Base-by-base conservation (phyloP, 2,329 filamentous ascomycete species). In the Colletotrichum sp. region DNA sequence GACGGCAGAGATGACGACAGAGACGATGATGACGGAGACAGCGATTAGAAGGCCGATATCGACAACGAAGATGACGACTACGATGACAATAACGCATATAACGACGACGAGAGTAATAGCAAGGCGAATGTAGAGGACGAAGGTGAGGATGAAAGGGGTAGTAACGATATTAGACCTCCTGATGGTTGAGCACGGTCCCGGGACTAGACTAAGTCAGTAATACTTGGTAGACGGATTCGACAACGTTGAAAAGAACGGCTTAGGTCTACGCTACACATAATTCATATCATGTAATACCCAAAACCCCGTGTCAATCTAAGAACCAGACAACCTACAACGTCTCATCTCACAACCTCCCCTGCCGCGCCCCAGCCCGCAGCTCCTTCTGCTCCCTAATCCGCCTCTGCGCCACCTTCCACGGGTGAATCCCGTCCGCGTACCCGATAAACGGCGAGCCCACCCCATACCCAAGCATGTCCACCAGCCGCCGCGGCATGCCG, bases 401-500 rank as follows among this genome's bases (percentile, higher is more conserved):
- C 60, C 59, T 55, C 39, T 80, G 78, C 59, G 72, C 76, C 24
- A 72, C 76, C 36, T 24, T 73, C 66, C 71, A 69, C 9, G 80
- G 80, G 44, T 78, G 80, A n/a, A 65, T 36, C 12, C 80, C 80
- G 8, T 81, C 76, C 6, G 77, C 78, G 44, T 80, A 78, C 13
- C 80, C 80, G 2, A 80, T 60, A 28, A 81, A 81, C 6, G 80
- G 80, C 16, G 65, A 62, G 9, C 77, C 79, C 13, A 80, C 76
- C 28, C 79, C 78, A 36, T 81, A 81, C 2, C 80, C 80, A 2
- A 82, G 57, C 79, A 81, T 78, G 16, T 79, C 79, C 39, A 82
- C 80, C 24, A 81, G 34, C 12, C 75, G 72, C 15, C 71, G 69
- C 21, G 79, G 80, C 18, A 82, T 80, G 2, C 75, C 71, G 16